Base-by-base conservation (phyloP, 805 yeast species). In the Nematodospora valgi region DNA sequence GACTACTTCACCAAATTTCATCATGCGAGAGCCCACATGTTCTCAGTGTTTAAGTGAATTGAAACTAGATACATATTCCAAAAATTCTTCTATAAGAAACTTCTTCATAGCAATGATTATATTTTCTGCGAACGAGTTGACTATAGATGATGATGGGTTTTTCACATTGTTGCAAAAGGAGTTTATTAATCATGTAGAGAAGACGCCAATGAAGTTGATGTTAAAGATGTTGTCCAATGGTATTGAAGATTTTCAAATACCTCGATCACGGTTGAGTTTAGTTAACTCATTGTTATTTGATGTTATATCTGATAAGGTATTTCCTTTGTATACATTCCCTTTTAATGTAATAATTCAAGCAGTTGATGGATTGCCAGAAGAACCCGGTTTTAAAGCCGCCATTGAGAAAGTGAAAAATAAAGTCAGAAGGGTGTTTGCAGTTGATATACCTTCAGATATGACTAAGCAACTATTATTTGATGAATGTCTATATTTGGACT, bases 301-400 rank as follows among this genome's bases (percentile, higher is more conserved):
- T 18, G 12, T 31, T 16, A 7, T 30, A n/a, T n/a, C 16, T 3
- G 34, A 35, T 15, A 22, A 32, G 3, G 22, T 32, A 9, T 32
- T 38, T 26, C 34, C 37, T 4, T 9, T 34, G 8, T 33, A 27
- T 20, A 23, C 41, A n/a, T 38, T 33, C n/a, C 41, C 41, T 20
- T 23, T 38, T 17, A 38, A 38, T 17, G 9, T 14, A n/a, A 26
- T 38, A n/a, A 9, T 20, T 20, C 5, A 13, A 20, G 25, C 25
- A 10, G 7, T 30, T 18, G 33, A 19, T 30, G 25, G n/a, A n/a
- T n/a, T n/a, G n/a, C n/a, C n/a, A n/a, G n/a, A n/a, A n/a, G n/a
- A n/a, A n/a, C n/a, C n/a, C n/a, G 18, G 25, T 21, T 19, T 17
- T 21, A 14, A 22, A 13, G 12, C 21, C 9, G 12, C 20, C 9